Percentiles rank a stretch among this genome's conserved stretches.
phyloP scores from a whole-genome alignment of 306 rosid species.

The Casuarina equisetifolia region DNA sequence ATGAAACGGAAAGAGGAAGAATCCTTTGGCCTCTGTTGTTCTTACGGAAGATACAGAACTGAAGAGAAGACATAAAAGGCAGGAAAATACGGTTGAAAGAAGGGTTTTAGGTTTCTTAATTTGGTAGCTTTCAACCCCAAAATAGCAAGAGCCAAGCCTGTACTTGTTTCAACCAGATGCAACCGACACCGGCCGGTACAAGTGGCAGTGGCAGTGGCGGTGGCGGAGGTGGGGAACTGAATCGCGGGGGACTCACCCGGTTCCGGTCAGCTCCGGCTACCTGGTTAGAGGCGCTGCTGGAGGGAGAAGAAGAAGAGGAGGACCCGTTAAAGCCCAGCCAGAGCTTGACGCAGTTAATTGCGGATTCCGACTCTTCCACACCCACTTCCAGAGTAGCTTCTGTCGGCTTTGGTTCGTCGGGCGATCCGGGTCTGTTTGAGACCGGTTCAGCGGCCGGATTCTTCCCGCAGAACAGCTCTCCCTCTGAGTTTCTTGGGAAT shows the following conservation, averaged over 20 bases:
- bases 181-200: slow-evolving; percentile 44
- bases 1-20: no score
- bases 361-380: slow-evolving; percentile 16
- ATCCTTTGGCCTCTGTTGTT: slow-evolving; percentile 22
- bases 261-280: slow-evolving; percentile 78
- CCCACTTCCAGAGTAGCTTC: slow-evolving; percentile 17
- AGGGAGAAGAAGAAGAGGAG: slow-evolving; percentile 56
- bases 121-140: neutral
- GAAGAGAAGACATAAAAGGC: neutral
- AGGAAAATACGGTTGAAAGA: neutral
- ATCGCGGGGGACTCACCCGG: slow-evolving; percentile 47
- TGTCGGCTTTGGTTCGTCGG: slow-evolving; percentile 24
- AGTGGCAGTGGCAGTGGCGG: slow-evolving; percentile 31
- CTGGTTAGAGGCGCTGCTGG: slow-evolving; percentile 75
- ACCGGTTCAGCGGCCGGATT: slow-evolving; percentile 29
- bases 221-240: slow-evolving; percentile 25
- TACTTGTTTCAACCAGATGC: slow-evolving; percentile 51
- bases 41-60: neutral
- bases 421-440: slow-evolving; percentile 19
- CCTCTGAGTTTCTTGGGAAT: slow-evolving; percentile 48
- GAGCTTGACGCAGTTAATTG: slow-evolving; percentile 72
- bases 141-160: neutral
- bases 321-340: slow-evolving; percentile 52
- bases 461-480: slow-evolving; percentile 55
- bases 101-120: neutral